These are phyloP conservation scores for Monosporascus cannonballus DNA, from an alignment of 2,329 filamentous ascomycete species.

Conservation along the genomic window DNA sequence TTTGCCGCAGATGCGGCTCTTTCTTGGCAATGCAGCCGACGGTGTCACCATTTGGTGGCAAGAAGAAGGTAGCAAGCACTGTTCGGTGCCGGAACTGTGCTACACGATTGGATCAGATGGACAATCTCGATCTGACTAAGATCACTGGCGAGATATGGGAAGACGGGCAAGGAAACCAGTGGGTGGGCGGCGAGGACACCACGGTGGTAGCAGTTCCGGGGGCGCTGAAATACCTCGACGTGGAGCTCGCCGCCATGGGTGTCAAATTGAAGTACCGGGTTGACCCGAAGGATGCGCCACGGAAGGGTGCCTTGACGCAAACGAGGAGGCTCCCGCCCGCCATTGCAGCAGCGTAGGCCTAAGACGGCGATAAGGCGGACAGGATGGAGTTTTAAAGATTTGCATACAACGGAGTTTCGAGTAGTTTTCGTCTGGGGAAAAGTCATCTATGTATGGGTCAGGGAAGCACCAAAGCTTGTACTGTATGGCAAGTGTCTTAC, in stretches of 20 bases:
- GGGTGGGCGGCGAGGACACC: conserved; percentile 83
- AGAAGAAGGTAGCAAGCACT: conserved; percentile 59
- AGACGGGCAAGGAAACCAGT: conserved; percentile 78
- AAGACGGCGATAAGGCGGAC: conserved; percentile 2
- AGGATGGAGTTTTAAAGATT: background rate
- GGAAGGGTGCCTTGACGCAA: conserved; percentile 43
- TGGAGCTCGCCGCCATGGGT: conserved; percentile 94
- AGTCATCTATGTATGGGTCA: background rate
- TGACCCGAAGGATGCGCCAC: conserved; percentile 58
- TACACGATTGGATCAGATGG: conserved; percentile 49
- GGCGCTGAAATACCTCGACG: conserved; percentile 87
- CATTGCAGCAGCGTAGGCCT: conserved; percentile 17
- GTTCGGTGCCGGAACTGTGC: conserved; percentile 80
- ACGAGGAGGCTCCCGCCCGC: conserved; percentile 17
- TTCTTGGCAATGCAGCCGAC: conserved; percentile 85
- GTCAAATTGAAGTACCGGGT: conserved; percentile 81
- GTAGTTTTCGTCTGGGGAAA: background rate
- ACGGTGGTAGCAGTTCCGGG: conserved; percentile 89
- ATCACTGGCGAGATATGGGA: conserved; percentile 79
- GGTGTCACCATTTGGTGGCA: conserved; percentile 58
- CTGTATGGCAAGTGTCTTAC: background rate
- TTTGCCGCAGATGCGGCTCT: conserved; percentile 82
- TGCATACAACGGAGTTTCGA: background rate
- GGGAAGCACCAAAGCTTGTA: background rate
- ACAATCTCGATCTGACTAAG: conserved; percentile 49